Evolutionary conservation across 2,329 filamentous ascomycete species (phyloP), one percentile per base, ranked within the genome.

Genomic region (Colletotrichum lentis): DNA sequence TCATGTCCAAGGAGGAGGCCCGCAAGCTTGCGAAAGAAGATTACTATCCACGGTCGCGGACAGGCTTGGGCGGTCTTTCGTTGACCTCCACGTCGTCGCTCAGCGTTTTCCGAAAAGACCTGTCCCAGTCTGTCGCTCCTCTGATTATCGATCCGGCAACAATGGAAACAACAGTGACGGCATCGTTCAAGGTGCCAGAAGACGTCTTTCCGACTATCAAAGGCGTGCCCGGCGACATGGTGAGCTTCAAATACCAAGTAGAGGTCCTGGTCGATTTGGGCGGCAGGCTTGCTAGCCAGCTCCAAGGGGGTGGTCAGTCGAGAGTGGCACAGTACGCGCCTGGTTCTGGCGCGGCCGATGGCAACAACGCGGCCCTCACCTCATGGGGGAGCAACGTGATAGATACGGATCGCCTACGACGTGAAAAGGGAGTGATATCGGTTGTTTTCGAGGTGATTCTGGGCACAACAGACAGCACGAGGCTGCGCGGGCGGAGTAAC

Each of bases 181-280:
- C 94, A 4, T 91, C 91, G 3, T 88, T 99, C 18, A 89, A 93
- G 72, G 88, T 98, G 3, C 96, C 96, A 0, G 93, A 97, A 71
- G 93, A 97, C 74, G 89, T 90, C 0, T 98, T 98, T 73, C 95
- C 96, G 0, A 97, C 94, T 2, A 98, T 98, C 70, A 89, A 89
- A 35, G 90, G 90, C 62, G 93, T 97, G 0, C 96, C 96, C 0
- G 94, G 95, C 3, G 90, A 92, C 41, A 96, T 98, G 90, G 96
- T 99, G 71, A 94, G 90, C 73, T 98, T 99, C 82, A 93, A 91
- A 72, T 98, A 99, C 75, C 92, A 94, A 72, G 86, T 97, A 22
- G 96, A 99, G 78, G 92, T 97, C 2, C 90, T 98, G 35, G 88
- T 97, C 24, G 96, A 99, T 76, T 84, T 98, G 0, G 94, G 96